Conservation (phyloP, 768 basidiomycete genomes). For the Agrocybe pediades region DNA sequence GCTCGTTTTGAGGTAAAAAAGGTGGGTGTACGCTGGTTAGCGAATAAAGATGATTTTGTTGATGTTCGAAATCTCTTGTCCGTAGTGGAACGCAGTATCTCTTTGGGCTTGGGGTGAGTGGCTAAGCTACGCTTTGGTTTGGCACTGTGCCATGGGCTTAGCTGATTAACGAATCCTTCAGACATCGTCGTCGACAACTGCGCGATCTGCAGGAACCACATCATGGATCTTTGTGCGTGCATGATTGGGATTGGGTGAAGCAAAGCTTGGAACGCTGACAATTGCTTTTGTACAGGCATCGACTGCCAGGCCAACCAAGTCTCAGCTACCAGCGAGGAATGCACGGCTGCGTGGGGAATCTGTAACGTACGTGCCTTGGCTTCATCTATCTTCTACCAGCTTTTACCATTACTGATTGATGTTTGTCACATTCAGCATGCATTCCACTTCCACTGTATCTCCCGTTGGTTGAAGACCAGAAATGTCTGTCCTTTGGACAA, state of each 20-base stretch:
- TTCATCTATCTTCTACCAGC: background rate
- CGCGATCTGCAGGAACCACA: slow-evolving; percentile 99
- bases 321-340: slow-evolving; percentile 94
- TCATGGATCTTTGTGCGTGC: slow-evolving; percentile 97
- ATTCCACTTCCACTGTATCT: slow-evolving; percentile 99
- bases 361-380: slow-evolving; percentile 73
- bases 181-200: slow-evolving; percentile 99
- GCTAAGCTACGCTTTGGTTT: background rate
- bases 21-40: slow-evolving; percentile 47
- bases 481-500: slow-evolving; percentile 96
- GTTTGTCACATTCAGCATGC: slow-evolving; percentile 66
- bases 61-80: background rate
- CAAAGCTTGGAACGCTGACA: background rate
- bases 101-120: slow-evolving; percentile 95
- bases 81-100: slow-evolving; percentile 97
- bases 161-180: slow-evolving; percentile 30
- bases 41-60: background rate
- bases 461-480: slow-evolving; percentile 97
- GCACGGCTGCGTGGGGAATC: slow-evolving; percentile 98
- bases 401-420: slow-evolving; percentile 2
- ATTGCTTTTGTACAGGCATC: slow-evolving; percentile 66
- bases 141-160: slow-evolving; percentile 5
- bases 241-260: background rate
- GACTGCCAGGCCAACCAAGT: slow-evolving; percentile 99
- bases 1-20: slow-evolving; percentile 98